Evolutionary conservation across 495 filamentous ascomycete species (phyloP).

Genomic region (Xylaria grammica): DNA sequence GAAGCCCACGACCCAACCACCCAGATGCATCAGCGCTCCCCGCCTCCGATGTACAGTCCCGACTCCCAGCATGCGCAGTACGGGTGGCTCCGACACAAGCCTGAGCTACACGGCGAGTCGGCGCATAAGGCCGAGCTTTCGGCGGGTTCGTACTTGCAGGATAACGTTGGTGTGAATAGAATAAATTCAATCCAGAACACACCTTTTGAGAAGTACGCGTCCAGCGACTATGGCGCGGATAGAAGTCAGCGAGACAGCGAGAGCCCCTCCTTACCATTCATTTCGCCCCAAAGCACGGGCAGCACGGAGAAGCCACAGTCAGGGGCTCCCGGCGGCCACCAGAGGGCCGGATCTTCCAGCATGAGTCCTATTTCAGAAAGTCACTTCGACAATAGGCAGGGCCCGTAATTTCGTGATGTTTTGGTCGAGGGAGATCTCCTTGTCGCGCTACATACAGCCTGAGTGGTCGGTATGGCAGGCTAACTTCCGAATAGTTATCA

Average conservation of each 20-base stretch:
- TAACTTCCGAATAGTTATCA: too few relatives aligned
- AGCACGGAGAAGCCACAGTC: not conserved
- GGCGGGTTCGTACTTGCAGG: not conserved
- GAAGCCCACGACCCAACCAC: not conserved
- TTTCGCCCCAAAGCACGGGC: constrained; percentile 13
- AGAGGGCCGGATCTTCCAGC: constrained; percentile 2
- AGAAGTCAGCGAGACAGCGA: constrained; percentile 7
- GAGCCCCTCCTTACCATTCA: constrained; percentile 1
- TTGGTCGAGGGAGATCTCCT: not conserved
- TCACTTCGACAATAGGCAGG: not conserved
- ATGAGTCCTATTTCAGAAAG: constrained; percentile 15
- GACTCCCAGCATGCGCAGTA: constrained; percentile 12
- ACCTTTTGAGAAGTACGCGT: constrained; percentile 9
- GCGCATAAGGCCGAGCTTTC: constrained; percentile 11
- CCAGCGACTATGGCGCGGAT: not conserved
- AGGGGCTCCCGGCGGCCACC: not conserved
- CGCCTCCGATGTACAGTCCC: constrained; percentile 14
- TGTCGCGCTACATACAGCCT: not conserved
- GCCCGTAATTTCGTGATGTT: not conserved
- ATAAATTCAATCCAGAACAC: constrained; percentile 14
- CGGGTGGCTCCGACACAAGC: constrained; percentile 17
- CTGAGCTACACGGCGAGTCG: constrained; percentile 18
- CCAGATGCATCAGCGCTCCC: constrained; percentile 11
- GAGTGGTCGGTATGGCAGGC: not conserved
- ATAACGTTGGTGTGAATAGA: not conserved